Base-by-base conservation (phyloP, 352 stramenopile species). In the Pythium rhizo-oryzae region DNA sequence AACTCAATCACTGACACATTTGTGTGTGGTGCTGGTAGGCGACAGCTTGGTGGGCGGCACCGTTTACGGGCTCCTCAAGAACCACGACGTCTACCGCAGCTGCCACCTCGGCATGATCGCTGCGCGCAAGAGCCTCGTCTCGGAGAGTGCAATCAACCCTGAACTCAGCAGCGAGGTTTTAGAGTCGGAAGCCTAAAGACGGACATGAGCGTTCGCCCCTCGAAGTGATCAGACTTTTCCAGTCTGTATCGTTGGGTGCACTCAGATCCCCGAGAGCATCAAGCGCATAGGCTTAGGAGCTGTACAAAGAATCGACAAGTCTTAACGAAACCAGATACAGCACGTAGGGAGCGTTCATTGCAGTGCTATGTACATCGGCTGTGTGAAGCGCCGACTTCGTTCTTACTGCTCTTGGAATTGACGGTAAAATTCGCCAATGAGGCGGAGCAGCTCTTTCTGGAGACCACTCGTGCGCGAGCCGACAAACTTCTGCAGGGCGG, bases 71-170 rank as follows among this genome's bases (percentile, higher is more conserved):
- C 79, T 94, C 51, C 59, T 91, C 68, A 70, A 86, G 67, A 70
- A 72, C 39, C 56, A 87, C 52, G 70, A 91, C 55, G 77, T 94
- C 62, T 82, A 84, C 53, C 69, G 76, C 55, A 92, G 83, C 60
- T 88, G 78, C 60, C 85, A 94, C 39, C 67, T 93, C 41, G 86
- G 86, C 8, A 94, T 94, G 86, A 62, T 89, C 25, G 86, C 86
- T 19, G 86, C 86, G 18, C 80, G 82, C 39, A 75, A 87, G 65
- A 92, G 86, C 37, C 72, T 94, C 39, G 67, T 77, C 13, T 92
- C 81, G 21, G 77, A 89, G 33, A 70, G 82, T 58, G 83, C 86
- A 2, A 93, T 94, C 62, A 89, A 79, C 59, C 84, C 84, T 0
- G 35, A 76, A 6, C 74, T 94, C 30, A 64, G 72, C 7, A 70